phyloP scores from a whole-genome alignment of 192 early-diverging fungal genomes.

The Coemansia sp. region DNA sequence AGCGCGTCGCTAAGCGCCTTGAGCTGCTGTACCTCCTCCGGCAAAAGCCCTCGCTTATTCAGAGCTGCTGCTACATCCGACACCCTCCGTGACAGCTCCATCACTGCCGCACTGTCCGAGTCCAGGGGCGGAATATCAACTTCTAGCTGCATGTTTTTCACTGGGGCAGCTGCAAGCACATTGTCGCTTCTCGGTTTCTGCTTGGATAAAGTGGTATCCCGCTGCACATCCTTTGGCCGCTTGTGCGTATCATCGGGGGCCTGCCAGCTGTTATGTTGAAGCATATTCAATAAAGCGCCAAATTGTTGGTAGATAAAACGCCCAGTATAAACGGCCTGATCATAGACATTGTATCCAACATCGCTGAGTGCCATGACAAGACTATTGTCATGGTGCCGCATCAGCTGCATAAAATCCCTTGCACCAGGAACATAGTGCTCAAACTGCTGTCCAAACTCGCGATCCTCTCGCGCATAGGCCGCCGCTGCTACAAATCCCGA shows the following conservation, averaged over 20 bases:
- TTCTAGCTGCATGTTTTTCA: slow-evolving; percentile 32
- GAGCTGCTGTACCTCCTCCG: slow-evolving; percentile 43
- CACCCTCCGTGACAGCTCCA: slow-evolving; percentile 33
- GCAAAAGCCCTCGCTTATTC: slow-evolving; percentile 39
- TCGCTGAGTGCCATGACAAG: background rate
- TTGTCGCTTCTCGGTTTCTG: slow-evolving; percentile 3
- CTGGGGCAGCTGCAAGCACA: slow-evolving; percentile 17
- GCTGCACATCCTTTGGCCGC: background rate
- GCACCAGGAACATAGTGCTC: no score
- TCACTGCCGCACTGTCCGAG: slow-evolving; percentile 36
- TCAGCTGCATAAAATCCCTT: no score
- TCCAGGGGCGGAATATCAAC: slow-evolving; percentile 50
- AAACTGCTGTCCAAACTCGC: no score
- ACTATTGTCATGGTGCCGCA: no score
- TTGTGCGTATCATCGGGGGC: slow-evolving; percentile 30
- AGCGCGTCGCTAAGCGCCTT: slow-evolving; percentile 54
- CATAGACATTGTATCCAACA: slow-evolving; percentile 62
- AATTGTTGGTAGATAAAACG: slow-evolving; percentile 54
- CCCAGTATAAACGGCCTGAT: slow-evolving; percentile 47
- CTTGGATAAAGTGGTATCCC: background rate
- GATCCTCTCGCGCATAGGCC: no score
- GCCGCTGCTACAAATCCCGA: no score
- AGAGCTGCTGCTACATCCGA: slow-evolving; percentile 30
- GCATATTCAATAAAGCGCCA: slow-evolving; percentile 54
- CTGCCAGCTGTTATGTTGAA: slow-evolving; percentile 49